Base-by-base conservation (phyloP, 768 basidiomycete genomes). In the Phanerochaete sordida region DNA sequence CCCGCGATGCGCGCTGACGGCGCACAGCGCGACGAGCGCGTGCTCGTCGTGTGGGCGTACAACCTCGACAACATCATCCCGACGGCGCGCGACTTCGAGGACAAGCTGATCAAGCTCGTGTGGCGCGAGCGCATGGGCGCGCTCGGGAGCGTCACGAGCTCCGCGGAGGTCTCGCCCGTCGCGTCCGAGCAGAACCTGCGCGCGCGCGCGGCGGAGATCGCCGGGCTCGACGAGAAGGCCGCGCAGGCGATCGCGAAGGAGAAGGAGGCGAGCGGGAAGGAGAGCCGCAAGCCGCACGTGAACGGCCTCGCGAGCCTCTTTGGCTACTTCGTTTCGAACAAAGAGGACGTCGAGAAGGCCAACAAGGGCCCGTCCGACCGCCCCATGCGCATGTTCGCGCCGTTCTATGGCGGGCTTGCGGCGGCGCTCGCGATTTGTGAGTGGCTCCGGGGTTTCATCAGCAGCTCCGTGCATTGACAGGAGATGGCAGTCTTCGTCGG, bases 1-100 rank as follows among this genome's bases (percentile, higher is more conserved):
- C 1, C 3, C 15, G 15, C 45, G 51, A n/a, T 28, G 48, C 9
- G 13, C 5, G 9, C 33, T 31, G 16, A 35, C 1, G 13, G 12
- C 23, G 31, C 48, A 26, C 66, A 91, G 90, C 86, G 93, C 27
- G 87, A 93, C 70, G 92, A 95, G 67, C 83, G 84, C 24, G 89
- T 92, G 45, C 77, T 95, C 27, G 80, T 94, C 24, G 84, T 90
- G 21, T 95, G 93, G 93, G 84, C 90, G 0, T 91, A 95, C 73
- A 81, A 87, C 66, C 78, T 95, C 37, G 91, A 94, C 69, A 77
- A 76, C 62, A 88, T 95, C 64, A 87, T 95, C 54, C 86, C 87
- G 0, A 69, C 86, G n/a, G 86, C 81, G 69, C 71, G 74, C 15
- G 90, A 90, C 68, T 90, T 92, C 66, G 87, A 91, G 63, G 80